A percentile compares a stretch with the other conserved stretches of the same genome.
phyloP scores from a whole-genome alignment of 1,139 yeast genomes.

The Wickerhamomyces sp. region DNA sequence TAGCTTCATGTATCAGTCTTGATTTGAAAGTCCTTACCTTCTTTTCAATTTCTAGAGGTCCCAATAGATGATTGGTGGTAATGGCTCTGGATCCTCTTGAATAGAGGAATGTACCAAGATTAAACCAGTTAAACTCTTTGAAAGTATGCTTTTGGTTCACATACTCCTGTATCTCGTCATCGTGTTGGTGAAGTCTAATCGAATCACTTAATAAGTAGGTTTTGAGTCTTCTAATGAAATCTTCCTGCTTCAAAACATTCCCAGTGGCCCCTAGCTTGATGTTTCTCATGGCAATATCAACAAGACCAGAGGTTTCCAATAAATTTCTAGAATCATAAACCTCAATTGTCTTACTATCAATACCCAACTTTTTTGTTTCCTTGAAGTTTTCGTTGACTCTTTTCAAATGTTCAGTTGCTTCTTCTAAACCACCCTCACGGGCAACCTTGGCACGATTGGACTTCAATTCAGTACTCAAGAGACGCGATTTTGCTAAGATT shows the following conservation, averaged over 20 bases:
- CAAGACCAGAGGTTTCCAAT: constrained; percentile 38
- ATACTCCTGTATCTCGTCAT: constrained; percentile 23
- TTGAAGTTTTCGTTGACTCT: constrained; percentile 34
- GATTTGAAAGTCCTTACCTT: constrained; percentile 31
- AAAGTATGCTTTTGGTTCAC: constrained; percentile 24
- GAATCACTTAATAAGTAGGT: constrained; percentile 32
- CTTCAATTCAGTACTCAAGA: constrained; percentile 23
- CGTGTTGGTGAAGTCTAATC: constrained; percentile 19
- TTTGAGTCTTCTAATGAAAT: constrained; percentile 39
- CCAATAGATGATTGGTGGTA: constrained; percentile 58
- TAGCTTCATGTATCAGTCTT: constrained; percentile 4
- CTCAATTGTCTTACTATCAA: constrained; percentile 33
- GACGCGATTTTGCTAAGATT: constrained; percentile 16
- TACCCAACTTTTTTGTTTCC: constrained; percentile 24
- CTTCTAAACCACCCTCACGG: constrained; percentile 36
- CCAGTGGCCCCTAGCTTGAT: constrained; percentile 51
- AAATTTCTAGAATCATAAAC: constrained; percentile 44
- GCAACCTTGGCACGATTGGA: constrained; percentile 36
- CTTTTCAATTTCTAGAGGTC: constrained; percentile 66
- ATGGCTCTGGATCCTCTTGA: constrained; percentile 44
- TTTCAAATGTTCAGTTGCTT: constrained; percentile 31
- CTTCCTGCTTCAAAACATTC: constrained; percentile 42
- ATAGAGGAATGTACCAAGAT: constrained; percentile 51
- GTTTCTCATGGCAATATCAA: constrained; percentile 54
- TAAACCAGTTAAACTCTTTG: constrained; percentile 48